Evolutionary conservation across 306 rosid species (phyloP).

Genomic region (Begonia loranthoides): DNA sequence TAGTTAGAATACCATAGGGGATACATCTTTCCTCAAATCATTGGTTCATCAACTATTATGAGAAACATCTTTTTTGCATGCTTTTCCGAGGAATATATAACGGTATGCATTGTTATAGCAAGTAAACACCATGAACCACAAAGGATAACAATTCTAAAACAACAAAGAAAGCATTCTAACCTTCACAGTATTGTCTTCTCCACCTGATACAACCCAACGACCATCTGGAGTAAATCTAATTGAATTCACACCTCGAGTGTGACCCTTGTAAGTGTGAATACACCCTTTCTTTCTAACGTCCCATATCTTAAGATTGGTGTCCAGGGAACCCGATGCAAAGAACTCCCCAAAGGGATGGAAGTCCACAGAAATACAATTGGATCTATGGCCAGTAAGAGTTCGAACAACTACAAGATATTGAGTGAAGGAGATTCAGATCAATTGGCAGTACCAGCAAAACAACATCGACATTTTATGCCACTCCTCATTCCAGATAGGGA

Average conservation of each 20-base stretch:
- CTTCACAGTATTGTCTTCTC: constrained; percentile 98
- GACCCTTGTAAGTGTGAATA: constrained; percentile 98
- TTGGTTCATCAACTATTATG: not conserved
- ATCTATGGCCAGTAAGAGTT: constrained; percentile 95
- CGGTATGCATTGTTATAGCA: not conserved
- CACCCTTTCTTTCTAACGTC: constrained; percentile 98
- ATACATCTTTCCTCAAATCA: too few species aligned
- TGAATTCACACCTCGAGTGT: constrained; percentile 95
- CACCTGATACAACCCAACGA: constrained; percentile 99
- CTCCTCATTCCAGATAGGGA: too few species aligned
- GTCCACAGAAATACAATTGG: constrained; percentile 92
- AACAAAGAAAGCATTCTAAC: constrained; percentile 19
- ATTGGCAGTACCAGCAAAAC: not conserved
- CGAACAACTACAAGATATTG: constrained; percentile 64
- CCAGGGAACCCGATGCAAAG: constrained; percentile 95
- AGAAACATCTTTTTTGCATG: not conserved
- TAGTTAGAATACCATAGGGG: too few species aligned
- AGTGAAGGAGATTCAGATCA: constrained; percentile 11
- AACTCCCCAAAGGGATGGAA: constrained; percentile 99
- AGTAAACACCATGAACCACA: constrained; percentile 1
- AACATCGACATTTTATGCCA: too few species aligned
- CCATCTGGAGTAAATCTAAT: constrained; percentile 99
- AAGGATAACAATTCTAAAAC: not conserved
- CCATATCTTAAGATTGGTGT: constrained; percentile 97
- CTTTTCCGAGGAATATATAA: not conserved